Base-by-base conservation (phyloP, 441 rosid species). In the Pelargonium australe region DNA sequence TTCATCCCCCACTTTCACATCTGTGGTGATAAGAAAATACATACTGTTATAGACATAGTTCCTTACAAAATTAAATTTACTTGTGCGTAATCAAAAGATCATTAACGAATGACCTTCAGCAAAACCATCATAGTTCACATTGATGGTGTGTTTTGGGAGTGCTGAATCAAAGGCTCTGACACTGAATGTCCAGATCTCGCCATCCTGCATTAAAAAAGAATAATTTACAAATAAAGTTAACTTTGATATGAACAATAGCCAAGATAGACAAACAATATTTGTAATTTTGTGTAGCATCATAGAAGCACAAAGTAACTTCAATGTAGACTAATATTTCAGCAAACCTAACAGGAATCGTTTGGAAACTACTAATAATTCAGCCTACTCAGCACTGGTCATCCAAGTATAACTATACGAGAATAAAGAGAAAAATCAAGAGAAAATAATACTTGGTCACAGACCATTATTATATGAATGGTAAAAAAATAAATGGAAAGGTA, bases 161-260 rank as follows among this genome's bases (percentile, higher is more conserved):
- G 87, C 77, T 0, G 85, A 65, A 73, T 82, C 97, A 69, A 86
- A 89, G 16, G 99, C 86, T 80, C 99, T 87, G 17, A 92, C 98
- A 63, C 88, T 95, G 49, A 92, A 92, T 51, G 95, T 95, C 99
- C 97, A 95, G 57, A 90, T 80, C 83, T 95, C 99, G 73, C 98
- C 96, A 83, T 95, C 99, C 97, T 94, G 75, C 72, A 78, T 68
- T 37, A 63, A 34, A 60, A 57, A 25, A 28, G 14, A 65, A 62
- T 13, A 19, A 37, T 68, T 44, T 34, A 37, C 45, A 11, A 13
- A 34, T 14, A 37, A 19, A 19, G 43, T 17, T 43, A 25, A 13
- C 4, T 12, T 40, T 1, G 12, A 58, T 58, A 49, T 49, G 57
- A 49, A 49, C 6, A 2, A 45, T 13, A 31, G 12, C 63, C 8